Percentiles rank a stretch among this genome's conserved stretches.
These are phyloP conservation scores for Inosperma sp. DNA, from an alignment of 768 basidiomycete genomes.

Conservation along the genomic window DNA sequence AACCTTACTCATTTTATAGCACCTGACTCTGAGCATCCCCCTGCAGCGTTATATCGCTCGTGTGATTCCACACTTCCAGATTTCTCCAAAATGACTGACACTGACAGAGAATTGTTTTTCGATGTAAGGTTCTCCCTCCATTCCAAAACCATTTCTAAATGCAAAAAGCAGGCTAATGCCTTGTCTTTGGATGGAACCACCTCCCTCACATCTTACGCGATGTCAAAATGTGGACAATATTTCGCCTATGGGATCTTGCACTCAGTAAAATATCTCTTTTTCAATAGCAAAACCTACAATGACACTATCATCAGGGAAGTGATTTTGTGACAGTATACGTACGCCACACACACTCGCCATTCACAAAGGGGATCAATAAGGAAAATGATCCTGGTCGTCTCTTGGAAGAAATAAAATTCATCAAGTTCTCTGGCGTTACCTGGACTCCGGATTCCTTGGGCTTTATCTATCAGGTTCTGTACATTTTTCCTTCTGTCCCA, in stretches of 20 bases:
- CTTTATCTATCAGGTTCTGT: constrained; percentile 80
- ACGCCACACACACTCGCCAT: constrained; percentile 56
- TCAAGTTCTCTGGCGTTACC: constrained; percentile 67
- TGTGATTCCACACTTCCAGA: constrained; percentile 49
- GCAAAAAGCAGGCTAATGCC: constrained; percentile 55
- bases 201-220: constrained; percentile 52
- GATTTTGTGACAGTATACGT: constrained; percentile 69
- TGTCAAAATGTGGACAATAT: constrained; percentile 63
- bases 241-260: constrained; percentile 74
- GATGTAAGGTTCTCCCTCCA: constrained; percentile 43
- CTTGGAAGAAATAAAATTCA: constrained; percentile 62
- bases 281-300: constrained; percentile 5
- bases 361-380: constrained; percentile 39
- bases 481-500: too few species aligned
- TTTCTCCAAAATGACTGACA: constrained; percentile 38
- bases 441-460: constrained; percentile 80
- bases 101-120: constrained; percentile 67
- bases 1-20: neutral
- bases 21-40: neutral
- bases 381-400: constrained; percentile 51
- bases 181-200: constrained; percentile 72
- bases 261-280: constrained; percentile 43
- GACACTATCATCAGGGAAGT: constrained; percentile 54
- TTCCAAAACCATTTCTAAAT: constrained; percentile 7
- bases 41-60: constrained; percentile 58